phyloP scores from a whole-genome alignment of 2,329 filamentous ascomycete genomes.

The Fusarium penzigii region DNA sequence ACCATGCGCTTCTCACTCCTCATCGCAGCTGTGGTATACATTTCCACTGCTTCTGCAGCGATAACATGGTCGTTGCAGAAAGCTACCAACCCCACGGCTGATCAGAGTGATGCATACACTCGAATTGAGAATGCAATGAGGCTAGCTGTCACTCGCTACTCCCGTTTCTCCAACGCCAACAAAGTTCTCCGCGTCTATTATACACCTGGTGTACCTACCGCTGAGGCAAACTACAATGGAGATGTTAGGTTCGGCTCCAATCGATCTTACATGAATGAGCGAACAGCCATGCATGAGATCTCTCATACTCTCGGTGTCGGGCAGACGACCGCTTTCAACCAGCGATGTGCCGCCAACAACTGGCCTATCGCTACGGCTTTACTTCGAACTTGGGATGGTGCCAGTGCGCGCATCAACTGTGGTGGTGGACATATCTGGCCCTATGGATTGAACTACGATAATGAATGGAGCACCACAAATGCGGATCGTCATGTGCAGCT shows the following conservation, averaged over 20 bases:
- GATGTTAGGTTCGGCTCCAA: constrained; percentile 48
- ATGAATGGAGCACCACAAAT: constrained; percentile 47
- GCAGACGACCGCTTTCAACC: constrained; percentile 42
- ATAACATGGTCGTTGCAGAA: constrained; percentile 42
- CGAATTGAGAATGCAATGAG: constrained; percentile 46
- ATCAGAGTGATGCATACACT: constrained; percentile 45
- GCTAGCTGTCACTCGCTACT: constrained; percentile 43
- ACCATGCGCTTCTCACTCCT: constrained; percentile 38
- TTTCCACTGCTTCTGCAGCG: constrained; percentile 36
- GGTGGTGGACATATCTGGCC: constrained; percentile 44
- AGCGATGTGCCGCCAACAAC: constrained; percentile 39
- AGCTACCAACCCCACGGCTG: constrained; percentile 40
- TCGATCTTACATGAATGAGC: constrained; percentile 49
- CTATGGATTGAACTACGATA: constrained; percentile 45
- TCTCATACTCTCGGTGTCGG: constrained; percentile 50
- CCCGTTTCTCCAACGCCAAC: constrained; percentile 33
- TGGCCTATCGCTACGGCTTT: constrained; percentile 44
- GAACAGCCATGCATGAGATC: constrained; percentile 51
- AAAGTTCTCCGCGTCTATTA: constrained; percentile 45
- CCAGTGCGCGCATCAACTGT: constrained; percentile 38
- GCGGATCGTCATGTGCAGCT: constrained; percentile 44
- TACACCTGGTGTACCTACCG: constrained; percentile 45
- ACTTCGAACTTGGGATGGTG: constrained; percentile 44
- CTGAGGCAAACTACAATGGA: constrained; percentile 48
- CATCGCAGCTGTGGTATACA: constrained; percentile 29